phyloP scores from a whole-genome alignment of 768 basidiomycete species.

The Amylocystis lapponica region DNA sequence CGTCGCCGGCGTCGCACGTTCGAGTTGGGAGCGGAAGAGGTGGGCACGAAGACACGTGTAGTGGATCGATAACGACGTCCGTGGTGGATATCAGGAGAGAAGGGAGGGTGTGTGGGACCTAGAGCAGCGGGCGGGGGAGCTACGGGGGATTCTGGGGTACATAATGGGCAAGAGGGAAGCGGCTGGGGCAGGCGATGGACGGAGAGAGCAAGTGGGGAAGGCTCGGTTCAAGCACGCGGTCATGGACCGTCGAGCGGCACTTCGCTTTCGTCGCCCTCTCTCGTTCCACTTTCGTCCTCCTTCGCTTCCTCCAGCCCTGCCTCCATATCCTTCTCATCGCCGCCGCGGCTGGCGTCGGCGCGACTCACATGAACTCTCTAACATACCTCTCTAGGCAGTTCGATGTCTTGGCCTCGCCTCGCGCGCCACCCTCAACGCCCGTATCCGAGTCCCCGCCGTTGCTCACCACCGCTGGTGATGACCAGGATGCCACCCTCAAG shows the following conservation, averaged over 20 bases:
- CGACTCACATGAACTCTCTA: slow-evolving; percentile 68
- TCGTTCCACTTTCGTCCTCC: slow-evolving; percentile 5
- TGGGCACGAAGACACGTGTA: no score
- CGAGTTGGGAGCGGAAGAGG: no score
- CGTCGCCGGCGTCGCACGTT: no score
- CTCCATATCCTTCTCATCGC: slow-evolving; percentile 11
- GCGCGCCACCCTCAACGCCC: slow-evolving; percentile 55
- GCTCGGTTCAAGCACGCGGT: slow-evolving; percentile 7
- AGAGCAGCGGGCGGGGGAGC: background rate
- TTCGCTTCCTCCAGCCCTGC: slow-evolving; percentile 9
- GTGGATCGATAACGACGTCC: background rate
- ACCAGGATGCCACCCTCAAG: slow-evolving; percentile 20
- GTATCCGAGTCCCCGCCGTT: slow-evolving; percentile 31
- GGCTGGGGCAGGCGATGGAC: background rate
- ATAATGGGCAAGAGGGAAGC: background rate
- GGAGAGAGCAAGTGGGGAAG: background rate
- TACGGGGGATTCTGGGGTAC: background rate
- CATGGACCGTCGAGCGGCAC: no score
- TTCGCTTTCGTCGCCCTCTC: slow-evolving; percentile 3
- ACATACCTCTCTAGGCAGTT: slow-evolving; percentile 77
- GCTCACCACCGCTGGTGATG: slow-evolving; percentile 19
- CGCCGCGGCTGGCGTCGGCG: slow-evolving; percentile 15
- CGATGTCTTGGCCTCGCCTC: slow-evolving; percentile 63
- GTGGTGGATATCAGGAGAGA: background rate
- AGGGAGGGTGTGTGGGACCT: background rate